Percentiles rank a stretch among this genome's conserved stretches.
These are phyloP conservation scores for Paulownia fortunei DNA, from an alignment of 257 asterid species.

Conservation along the genomic window DNA sequence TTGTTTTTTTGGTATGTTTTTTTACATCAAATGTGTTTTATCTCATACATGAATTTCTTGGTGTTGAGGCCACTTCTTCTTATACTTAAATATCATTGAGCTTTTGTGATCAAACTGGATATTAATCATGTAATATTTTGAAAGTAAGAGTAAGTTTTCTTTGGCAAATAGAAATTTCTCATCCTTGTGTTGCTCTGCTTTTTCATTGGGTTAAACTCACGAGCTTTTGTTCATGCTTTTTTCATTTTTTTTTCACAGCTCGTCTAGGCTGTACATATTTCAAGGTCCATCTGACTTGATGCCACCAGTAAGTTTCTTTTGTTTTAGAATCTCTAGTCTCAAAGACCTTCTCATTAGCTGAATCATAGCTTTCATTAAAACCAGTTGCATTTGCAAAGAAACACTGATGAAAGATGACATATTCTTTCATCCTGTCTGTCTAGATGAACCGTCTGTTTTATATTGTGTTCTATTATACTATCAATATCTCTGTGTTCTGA, in stretches of 20 bases:
- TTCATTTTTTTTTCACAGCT: conserved; percentile 52
- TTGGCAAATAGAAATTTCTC: conserved; percentile 6
- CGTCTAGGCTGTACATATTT: conserved; percentile 88
- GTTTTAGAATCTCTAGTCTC: conserved; percentile 9
- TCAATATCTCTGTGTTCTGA: conserved; percentile 8
- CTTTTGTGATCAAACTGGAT: conserved; percentile 7
- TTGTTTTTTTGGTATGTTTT: conserved; percentile 21
- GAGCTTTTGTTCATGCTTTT: conserved; percentile 24
- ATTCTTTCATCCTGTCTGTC: conserved; percentile 8
- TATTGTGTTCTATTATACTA: background rate
- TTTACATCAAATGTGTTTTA: background rate
- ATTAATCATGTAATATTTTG: background rate
- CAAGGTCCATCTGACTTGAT: conserved; percentile 95
- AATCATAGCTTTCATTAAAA: background rate
- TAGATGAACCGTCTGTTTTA: background rate
- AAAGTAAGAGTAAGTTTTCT: conserved; percentile 16
- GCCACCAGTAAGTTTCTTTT: conserved; percentile 72
- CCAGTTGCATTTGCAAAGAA: background rate
- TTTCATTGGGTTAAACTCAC: background rate
- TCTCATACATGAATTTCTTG: conserved; percentile 1
- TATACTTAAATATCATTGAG: conserved; percentile 1
- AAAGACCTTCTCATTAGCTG: background rate
- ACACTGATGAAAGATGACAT: conserved; percentile 10
- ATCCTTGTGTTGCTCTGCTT: background rate
- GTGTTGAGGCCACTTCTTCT: conserved; percentile 3